Evolutionary conservation across 225 moss, liverwort and hornwort species (phyloP), one percentile per base, ranked within the genome.

Genomic region (Sphagnum tenellum): DNA sequence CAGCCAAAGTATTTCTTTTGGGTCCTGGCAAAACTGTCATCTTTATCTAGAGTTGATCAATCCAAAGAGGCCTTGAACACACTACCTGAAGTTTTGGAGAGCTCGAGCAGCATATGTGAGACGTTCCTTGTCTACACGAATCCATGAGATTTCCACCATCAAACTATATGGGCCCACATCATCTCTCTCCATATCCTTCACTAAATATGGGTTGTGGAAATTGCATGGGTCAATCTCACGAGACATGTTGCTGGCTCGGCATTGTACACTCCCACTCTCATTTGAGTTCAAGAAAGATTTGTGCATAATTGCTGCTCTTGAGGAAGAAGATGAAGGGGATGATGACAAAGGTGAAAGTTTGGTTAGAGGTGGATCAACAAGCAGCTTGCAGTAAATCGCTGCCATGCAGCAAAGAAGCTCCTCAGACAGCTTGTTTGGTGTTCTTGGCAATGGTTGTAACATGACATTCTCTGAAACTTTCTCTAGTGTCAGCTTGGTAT

Each of bases 91-190:
- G 50, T 91, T 83, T 69, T 87, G 74, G 11, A 94, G 79, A 4
- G 94, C 90, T 5, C 83, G 87, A 14, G 94, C 89, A 2, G 90
- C 90, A 59, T 91, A 91, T 8, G 82, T 81, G 47, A 94, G 85
- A 9, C 89, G 86, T n/a, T 91, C 90, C 76, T 87, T 94, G 70
- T 91, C 90, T 3, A 94, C 91, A 62, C 85, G 91, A 57, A 94
- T 90, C 94, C 94, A 94, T 2, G 90, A 89, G 9, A 91, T 90
- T 76, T 94, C 90, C 13, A 94, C 90, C 69, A 88, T 88, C n/a
- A 86, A 85, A 3, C 69, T 72, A 9, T 85, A 90, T 4, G 85
- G 66, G 46, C 90, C 86, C 9, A 75, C 49, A 3, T 77, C 72
- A 50, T 79, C 81, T 45, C 70, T 68, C 45, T 63, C 81, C 55